Evolutionary conservation across 129 eudicot species (phyloP), one percentile per base, ranked within the genome.

Genomic region (Flaveria sonorensis): DNA sequence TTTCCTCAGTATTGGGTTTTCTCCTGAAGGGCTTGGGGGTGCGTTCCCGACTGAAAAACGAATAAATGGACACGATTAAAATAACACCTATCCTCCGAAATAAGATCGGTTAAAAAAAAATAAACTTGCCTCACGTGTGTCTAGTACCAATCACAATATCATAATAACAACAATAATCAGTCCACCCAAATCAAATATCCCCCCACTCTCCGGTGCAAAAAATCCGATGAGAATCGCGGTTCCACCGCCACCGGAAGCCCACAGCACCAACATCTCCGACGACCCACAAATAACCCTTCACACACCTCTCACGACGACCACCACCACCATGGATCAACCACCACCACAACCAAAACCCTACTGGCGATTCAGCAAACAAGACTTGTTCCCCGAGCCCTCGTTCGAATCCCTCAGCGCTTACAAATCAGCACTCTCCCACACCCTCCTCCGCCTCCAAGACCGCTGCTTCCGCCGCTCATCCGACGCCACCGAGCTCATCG

Each of bases 341-440:
- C 79, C n/a, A n/a, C n/a, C n/a, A n/a, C n/a, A n/a, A n/a, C n/a
- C 82, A 18, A 87, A 76, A 85, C 59, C 90, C 76, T 92, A 89
- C 84, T 89, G 92, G 91, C 76, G 92, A 24, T 89, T 90, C 85
- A 82, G 81, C 79, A 89, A 92, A 47, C 77, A 84, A 0, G 97
- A 92, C 72, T 92, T 92, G 78, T 89, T 51, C 81, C 97, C 97
- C 0, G 93, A 89, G 63, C 88, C 88, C 21, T 77, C 97, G 11
- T 92, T 92, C 93, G 69, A 76, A 59, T 79, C 74, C 78, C 63
- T 83, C 71, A 0, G 84, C 28, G 62, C 86, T 24, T 92, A 92
- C 93, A 59, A 30, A 46, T 23, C 84, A 6, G 91, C 97, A 6
- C 70, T 89, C 70, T 77, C 85, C 24, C 67, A 84, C 13, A 87